Conservation (phyloP, 371 early-diverging fungal genomes). For the Ecytonucleospora hepatopenaei region DNA sequence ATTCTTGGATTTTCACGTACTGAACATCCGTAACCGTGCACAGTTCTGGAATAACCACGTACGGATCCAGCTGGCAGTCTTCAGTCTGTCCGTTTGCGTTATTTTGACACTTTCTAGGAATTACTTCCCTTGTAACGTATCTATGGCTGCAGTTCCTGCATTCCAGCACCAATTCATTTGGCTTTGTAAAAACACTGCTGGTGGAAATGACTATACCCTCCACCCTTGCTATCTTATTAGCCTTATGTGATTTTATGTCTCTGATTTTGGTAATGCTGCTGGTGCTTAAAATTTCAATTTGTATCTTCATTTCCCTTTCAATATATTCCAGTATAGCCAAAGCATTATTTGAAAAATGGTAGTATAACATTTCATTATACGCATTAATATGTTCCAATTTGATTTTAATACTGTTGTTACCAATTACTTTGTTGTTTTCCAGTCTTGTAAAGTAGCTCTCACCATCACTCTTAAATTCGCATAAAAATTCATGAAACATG, state of each 20-base stretch:
- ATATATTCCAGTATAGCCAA: constrained; percentile 24
- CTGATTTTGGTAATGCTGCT: constrained; percentile 38
- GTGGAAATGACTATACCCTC: constrained; percentile 90
- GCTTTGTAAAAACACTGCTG: constrained; percentile 60
- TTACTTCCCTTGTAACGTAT: constrained; percentile 62
- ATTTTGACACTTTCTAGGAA: constrained; percentile 55
- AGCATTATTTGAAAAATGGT: constrained; percentile 9
- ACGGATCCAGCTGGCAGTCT: constrained; percentile 70
- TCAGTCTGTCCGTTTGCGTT: constrained; percentile 4
- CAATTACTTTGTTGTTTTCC: constrained; percentile 24
- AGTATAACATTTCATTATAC: constrained; percentile 14
- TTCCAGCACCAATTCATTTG: constrained; percentile 43
- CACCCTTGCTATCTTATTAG: constrained; percentile 79
- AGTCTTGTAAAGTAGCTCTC: constrained; percentile 26
- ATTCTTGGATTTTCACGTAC: constrained; percentile 88
- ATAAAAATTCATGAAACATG: constrained; percentile 33
- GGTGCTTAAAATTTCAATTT: constrained; percentile 22
- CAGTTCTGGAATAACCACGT: constrained; percentile 79
- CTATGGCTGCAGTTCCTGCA: constrained; percentile 54
- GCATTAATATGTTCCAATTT: constrained; percentile 39
- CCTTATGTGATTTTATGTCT: constrained; percentile 63
- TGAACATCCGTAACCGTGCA: constrained; percentile 89
- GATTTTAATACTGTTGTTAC: constrained; percentile 20
- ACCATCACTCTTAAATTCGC: constrained; percentile 24
- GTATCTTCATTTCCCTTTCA: neutral